A percentile compares a stretch with the other conserved stretches of the same genome.
These are phyloP conservation scores for Leishmania gerbilli DNA, from an alignment of 208 protist species.

Conservation along the genomic window DNA sequence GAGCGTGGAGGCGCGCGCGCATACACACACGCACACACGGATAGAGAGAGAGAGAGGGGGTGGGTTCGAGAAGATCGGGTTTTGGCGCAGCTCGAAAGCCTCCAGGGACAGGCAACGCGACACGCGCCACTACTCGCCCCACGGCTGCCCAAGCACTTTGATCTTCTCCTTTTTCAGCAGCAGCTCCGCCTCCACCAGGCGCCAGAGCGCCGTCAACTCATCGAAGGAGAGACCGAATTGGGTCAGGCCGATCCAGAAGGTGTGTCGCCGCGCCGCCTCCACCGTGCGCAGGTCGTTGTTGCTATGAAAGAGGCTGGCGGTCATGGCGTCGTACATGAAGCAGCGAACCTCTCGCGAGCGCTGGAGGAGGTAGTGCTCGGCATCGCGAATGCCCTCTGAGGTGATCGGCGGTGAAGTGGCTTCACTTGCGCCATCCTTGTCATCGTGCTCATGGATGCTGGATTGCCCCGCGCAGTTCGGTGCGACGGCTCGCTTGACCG, in stretches of 20 bases:
- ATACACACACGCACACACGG: too few relatives aligned
- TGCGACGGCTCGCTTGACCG: not conserved
- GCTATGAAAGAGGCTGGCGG: slow-evolving; percentile 65
- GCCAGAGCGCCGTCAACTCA: slow-evolving; percentile 56
- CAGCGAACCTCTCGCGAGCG: slow-evolving; percentile 62
- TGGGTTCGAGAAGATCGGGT: not conserved
- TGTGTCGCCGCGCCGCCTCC: slow-evolving; percentile 40
- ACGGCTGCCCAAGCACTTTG: slow-evolving; percentile 57
- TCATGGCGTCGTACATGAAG: slow-evolving; percentile 87
- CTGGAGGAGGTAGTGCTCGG: slow-evolving; percentile 41
- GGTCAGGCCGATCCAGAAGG: slow-evolving; percentile 39
- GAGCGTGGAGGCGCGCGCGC: not conserved
- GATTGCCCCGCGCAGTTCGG: not conserved
- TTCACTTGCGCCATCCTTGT: not conserved
- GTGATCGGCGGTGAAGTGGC: not conserved
- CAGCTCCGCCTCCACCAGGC: slow-evolving; percentile 62
- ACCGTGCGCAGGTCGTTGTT: slow-evolving; percentile 40
- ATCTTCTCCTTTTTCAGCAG: slow-evolving; percentile 69
- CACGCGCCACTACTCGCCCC: slow-evolving; percentile 34
- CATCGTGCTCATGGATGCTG: not conserved
- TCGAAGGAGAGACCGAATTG: slow-evolving; percentile 51
- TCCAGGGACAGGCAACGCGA: not conserved
- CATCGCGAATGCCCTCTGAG: slow-evolving; percentile 23
- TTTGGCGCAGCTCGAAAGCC: not conserved
- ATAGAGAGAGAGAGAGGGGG: not conserved